phyloP scores from a whole-genome alignment of 2,329 filamentous ascomycete species.

The Rhynchosporium secalis region DNA sequence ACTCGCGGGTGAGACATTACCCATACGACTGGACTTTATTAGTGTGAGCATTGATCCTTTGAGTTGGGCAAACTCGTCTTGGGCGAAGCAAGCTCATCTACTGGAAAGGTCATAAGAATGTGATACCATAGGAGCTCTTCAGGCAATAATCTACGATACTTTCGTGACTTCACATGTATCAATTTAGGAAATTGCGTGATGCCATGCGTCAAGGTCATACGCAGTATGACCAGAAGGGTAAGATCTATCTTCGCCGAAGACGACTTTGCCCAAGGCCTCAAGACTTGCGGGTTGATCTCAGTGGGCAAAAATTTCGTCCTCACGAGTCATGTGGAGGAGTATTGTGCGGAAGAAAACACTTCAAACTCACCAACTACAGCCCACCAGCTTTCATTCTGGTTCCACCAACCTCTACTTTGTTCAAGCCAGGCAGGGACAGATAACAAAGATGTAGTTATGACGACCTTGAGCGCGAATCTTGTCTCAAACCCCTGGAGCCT shows the following conservation, averaged over 20 bases:
- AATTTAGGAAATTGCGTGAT: too few relatives aligned
- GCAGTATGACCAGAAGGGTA: too few relatives aligned
- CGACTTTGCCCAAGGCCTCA: too few relatives aligned
- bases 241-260: too few relatives aligned
- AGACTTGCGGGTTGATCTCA: too few relatives aligned
- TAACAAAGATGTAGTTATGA: slow-evolving; percentile 51
- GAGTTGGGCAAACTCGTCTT: neutral
- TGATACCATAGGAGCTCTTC: too few relatives aligned
- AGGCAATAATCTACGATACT: too few relatives aligned
- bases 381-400: slow-evolving; percentile 58
- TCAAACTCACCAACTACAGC: slow-evolving; percentile 45
- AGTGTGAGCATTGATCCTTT: neutral
- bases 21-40: slow-evolving; percentile 14
- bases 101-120: too few relatives aligned
- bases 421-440: slow-evolving; percentile 55
- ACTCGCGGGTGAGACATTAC: slow-evolving; percentile 41
- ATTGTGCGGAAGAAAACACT: neutral
- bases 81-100: neutral
- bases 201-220: too few relatives aligned
- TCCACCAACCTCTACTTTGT: slow-evolving; percentile 52
- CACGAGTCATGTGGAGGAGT: too few relatives aligned
- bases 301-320: too few relatives aligned
- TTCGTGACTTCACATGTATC: too few relatives aligned
- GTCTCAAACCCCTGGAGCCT: slow-evolving; percentile 58
- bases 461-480: slow-evolving; percentile 58